These are phyloP conservation scores for Mortierella antarctica DNA, from an alignment of 192 early-diverging fungal species.

Conservation along the genomic window DNA sequence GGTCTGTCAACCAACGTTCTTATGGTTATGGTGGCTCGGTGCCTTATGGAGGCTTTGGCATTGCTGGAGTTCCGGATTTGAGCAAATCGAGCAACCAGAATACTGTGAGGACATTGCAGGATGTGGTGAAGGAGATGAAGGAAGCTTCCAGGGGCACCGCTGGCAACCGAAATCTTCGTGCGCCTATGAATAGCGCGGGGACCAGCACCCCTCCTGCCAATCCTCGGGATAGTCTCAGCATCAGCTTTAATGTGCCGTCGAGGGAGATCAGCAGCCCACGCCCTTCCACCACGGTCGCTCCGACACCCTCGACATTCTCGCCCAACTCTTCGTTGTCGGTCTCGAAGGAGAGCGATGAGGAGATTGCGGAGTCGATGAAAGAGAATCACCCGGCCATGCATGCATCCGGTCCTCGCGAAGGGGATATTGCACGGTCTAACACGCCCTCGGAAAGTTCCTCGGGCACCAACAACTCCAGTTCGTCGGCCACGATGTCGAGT, in stretches of 20 bases:
- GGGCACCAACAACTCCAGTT: background rate
- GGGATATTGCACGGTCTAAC: background rate
- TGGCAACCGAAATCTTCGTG: conserved; percentile 22
- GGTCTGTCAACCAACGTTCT: conserved; percentile 45
- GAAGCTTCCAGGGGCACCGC: conserved; percentile 41
- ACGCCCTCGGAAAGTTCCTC: background rate
- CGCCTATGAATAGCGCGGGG: background rate
- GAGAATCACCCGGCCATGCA: conserved; percentile 27
- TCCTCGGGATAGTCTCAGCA: conserved; percentile 11
- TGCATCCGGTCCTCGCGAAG: background rate
- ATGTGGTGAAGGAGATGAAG: conserved; percentile 52
- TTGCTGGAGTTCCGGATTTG: conserved; percentile 50
- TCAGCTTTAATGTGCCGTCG: conserved; percentile 20
- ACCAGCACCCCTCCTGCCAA: background rate
- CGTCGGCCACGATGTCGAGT: background rate
- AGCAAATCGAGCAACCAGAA: conserved; percentile 17
- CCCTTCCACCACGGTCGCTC: background rate
- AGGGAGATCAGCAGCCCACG: background rate
- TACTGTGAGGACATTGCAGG: conserved; percentile 48
- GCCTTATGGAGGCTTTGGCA: conserved; percentile 41
- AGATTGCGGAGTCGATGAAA: conserved; percentile 23
- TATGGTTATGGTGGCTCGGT: conserved; percentile 31
- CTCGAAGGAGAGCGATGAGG: conserved; percentile 5
- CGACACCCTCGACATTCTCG: background rate
- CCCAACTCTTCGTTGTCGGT: background rate